Base-by-base conservation (phyloP, 129 eudicot species). In the Tagetes patula region DNA sequence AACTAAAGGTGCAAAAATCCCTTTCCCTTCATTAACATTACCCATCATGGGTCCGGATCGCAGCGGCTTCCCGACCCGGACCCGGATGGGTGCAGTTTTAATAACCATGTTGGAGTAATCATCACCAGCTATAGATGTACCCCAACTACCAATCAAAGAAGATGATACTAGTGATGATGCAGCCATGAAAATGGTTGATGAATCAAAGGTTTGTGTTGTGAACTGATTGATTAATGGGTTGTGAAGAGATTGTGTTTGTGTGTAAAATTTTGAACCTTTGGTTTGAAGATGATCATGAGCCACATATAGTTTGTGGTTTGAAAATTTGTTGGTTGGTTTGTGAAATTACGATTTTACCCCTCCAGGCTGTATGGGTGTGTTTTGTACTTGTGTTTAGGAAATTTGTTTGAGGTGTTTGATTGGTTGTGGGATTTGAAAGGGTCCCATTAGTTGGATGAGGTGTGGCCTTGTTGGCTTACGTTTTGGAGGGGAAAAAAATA, bases 1-100 rank as follows among this genome's bases (percentile, higher is more conserved):
- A 64, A 95, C 99, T 30, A 82, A 5, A 0, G 99, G 99, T 31
- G 99, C 99, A 53, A 95, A 95, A 0, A 95, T 0, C 10, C 99
- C 99, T 74, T 88, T 95, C 4, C 99, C 99, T 86, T 90, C 97
- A 41, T 95, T 95, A 3, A 86, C 88, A 65, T 90, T 95, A 74
- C 86, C 86, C 97, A 90, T 90, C 94, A 90, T 79, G n/a, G 96
- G 90, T 48, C 59, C 79, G 0, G 82, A 69, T 62, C 84, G 65
- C n/a, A 81, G 69, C 5, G 87, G 84, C 75, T 72, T 82, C 47
- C 87, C 81, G 20, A 89, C 78, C 50, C 87, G 75, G 39, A 85
- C 93, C 42, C 10, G 70, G 11, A 34, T 50, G 42, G 87, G 79
- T 69, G 69, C 76, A 32, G 87, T 76, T 80, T 81, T 90, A 45